Conservation (phyloP, 129 eudicot species). For the Calendula officinalis region DNA sequence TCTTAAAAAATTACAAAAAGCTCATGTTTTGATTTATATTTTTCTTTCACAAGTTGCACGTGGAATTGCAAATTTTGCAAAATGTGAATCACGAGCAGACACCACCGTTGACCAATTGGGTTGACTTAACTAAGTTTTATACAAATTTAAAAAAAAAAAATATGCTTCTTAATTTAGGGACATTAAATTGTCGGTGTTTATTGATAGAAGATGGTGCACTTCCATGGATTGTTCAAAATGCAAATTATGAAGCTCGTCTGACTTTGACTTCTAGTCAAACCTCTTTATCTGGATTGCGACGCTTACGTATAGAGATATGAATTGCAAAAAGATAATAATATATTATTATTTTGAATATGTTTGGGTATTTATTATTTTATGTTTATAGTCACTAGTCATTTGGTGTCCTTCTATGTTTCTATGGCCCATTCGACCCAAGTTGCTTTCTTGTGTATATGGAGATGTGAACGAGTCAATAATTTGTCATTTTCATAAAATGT, state of each 20-base stretch:
- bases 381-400: conserved; percentile 5
- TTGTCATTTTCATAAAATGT: too few species aligned
- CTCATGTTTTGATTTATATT: not conserved
- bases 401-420: conserved; percentile 7
- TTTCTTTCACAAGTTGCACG: conserved; percentile 91
- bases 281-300: conserved; percentile 59
- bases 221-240: conserved; percentile 88
- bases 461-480: too few species aligned
- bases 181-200: conserved; percentile 52
- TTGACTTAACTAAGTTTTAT: not conserved
- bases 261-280: conserved; percentile 76
- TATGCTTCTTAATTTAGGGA: conserved; percentile 35
- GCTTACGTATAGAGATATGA: conserved; percentile 59
- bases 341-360: not conserved
- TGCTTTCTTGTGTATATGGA: too few species aligned
- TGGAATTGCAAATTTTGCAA: conserved; percentile 88
- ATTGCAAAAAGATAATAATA: not conserved
- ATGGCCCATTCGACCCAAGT: not conserved
- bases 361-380: not conserved
- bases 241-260: conserved; percentile 78
- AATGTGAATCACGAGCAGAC: conserved; percentile 86
- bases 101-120: conserved; percentile 1
- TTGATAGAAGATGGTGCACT: conserved; percentile 82
- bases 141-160: not conserved
- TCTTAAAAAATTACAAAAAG: conserved; percentile 4